A percentile compares a stretch with the other conserved stretches of the same genome.
Evolutionary conservation across 192 early-diverging fungal species (phyloP).

Genomic region (Gorgonomyces haynaldii): DNA sequence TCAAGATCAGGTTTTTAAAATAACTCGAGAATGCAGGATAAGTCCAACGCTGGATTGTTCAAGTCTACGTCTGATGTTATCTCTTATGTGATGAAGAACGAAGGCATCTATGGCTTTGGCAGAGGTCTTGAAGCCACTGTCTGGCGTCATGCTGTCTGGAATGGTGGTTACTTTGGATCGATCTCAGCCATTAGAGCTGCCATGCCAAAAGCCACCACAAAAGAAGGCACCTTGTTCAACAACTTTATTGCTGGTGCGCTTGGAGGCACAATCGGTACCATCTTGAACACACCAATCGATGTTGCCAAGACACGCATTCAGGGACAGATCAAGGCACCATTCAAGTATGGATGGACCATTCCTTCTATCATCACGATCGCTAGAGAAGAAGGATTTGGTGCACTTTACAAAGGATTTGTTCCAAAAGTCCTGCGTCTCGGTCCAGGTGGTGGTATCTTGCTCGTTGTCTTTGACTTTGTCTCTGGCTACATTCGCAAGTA

Average conservation of each 20-base stretch:
- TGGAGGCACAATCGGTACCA: conserved; percentile 87
- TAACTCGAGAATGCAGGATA: conserved; percentile 64
- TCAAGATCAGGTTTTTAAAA: conserved; percentile 65
- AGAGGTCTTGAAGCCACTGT: conserved; percentile 89
- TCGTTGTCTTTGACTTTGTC: conserved; percentile 85
- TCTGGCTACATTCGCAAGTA: conserved; percentile 73
- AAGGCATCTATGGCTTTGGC: conserved; percentile 74
- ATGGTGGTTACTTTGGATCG: conserved; percentile 89
- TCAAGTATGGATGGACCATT: conserved; percentile 83
- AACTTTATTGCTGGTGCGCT: conserved; percentile 88
- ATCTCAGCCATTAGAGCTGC: conserved; percentile 46
- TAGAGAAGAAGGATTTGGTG: conserved; percentile 75
- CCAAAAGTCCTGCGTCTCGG: conserved; percentile 93
- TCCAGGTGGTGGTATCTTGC: conserved; percentile 61
- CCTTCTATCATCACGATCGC: conserved; percentile 64
- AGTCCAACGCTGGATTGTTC: conserved; percentile 74
- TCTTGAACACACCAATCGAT: conserved; percentile 90
- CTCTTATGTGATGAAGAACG: conserved; percentile 64
- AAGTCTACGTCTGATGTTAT: conserved; percentile 67
- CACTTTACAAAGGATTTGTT: conserved; percentile 87
- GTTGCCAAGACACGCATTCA: conserved; percentile 96
- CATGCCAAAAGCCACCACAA: conserved; percentile 72
- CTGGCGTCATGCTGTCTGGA: conserved; percentile 91
- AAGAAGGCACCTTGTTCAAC: conserved; percentile 60
- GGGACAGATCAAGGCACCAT: conserved; percentile 59